Evolutionary conservation across 2,329 filamentous ascomycete species (phyloP).

Genomic region (Pestalotiopsis sp.): DNA sequence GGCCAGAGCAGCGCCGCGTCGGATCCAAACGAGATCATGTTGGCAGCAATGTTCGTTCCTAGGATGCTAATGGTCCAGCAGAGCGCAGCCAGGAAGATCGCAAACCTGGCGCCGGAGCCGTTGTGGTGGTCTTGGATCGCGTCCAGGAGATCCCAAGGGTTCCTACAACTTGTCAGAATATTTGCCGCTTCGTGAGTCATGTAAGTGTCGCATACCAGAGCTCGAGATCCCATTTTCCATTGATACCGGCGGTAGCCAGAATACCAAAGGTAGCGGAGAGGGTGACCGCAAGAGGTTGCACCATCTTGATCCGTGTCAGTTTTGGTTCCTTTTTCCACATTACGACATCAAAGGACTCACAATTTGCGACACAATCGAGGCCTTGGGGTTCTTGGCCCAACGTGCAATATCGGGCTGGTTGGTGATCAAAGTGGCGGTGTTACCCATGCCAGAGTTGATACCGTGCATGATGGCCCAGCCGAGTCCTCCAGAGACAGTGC

Average conservation of each 20-base stretch:
- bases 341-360: background rate
- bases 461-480: constrained; percentile 13
- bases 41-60: constrained; percentile 43
- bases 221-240: constrained; percentile 10
- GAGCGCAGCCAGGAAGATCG: constrained; percentile 33
- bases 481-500: constrained; percentile 1
- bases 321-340: no score
- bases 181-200: background rate
- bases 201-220: background rate
- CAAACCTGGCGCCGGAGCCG: constrained; percentile 37
- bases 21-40: constrained; percentile 42
- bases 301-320: constrained; percentile 3
- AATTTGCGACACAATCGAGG: constrained; percentile 2
- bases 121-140: constrained; percentile 41
- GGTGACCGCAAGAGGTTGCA: constrained; percentile 10
- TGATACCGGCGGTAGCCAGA: constrained; percentile 9
- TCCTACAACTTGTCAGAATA: constrained; percentile 4
- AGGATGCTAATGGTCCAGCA: constrained; percentile 38
- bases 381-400: constrained; percentile 7
- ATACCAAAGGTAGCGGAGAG: constrained; percentile 11
- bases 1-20: constrained; percentile 45
- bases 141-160: constrained; percentile 32
- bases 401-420: constrained; percentile 12
- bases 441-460: constrained; percentile 10
- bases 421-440: constrained; percentile 11